A percentile compares a stretch with the other conserved stretches of the same genome.
These are phyloP conservation scores for Vicia faba DNA, from an alignment of 306 rosid genomes.

Conservation along the genomic window DNA sequence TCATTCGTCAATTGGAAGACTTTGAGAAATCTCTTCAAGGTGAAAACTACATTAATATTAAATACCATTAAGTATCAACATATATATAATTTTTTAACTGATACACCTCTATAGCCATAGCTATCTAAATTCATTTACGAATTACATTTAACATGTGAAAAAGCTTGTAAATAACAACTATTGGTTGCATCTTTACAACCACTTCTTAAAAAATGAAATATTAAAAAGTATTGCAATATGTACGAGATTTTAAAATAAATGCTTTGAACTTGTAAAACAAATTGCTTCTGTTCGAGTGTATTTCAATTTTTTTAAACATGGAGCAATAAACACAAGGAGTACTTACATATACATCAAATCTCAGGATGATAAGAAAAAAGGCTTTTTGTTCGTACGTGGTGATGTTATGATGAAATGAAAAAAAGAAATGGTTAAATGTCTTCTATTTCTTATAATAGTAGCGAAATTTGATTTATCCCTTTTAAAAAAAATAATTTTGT, in stretches of 20 bases:
- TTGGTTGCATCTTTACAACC: background rate
- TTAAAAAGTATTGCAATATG: background rate
- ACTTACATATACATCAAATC: too few species aligned
- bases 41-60: constrained; percentile 23
- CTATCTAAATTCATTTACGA: background rate
- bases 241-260: background rate
- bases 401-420: too few species aligned
- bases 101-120: background rate
- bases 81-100: constrained; percentile 15
- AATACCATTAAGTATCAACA: background rate
- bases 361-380: too few species aligned
- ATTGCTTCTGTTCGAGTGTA: background rate
- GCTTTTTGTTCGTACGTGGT: too few species aligned
- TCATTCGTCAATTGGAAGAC: constrained; percentile 63
- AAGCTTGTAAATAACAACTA: background rate
- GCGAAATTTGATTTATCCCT: too few species aligned
- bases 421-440: too few species aligned
- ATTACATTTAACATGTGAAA: constrained; percentile 5
- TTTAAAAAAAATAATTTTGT: too few species aligned
- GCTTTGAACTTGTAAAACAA: background rate
- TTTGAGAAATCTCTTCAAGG: constrained; percentile 71
- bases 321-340: too few species aligned
- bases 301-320: background rate
- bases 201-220: background rate
- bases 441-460: too few species aligned